phyloP scores from a whole-genome alignment of 176 grass and related monocot species.

The Chloris gayana region DNA sequence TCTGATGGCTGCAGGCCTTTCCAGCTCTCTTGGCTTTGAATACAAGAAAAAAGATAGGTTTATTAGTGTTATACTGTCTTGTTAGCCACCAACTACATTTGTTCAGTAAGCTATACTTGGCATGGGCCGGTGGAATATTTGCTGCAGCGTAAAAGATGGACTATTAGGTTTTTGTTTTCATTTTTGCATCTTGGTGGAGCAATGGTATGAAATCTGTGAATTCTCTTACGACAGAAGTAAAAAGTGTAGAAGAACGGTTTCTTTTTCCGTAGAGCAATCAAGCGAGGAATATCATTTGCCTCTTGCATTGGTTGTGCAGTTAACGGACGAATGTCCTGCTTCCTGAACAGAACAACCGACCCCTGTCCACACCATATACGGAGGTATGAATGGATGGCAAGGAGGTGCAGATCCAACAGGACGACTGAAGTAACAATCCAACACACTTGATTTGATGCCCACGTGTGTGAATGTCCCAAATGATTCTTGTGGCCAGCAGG shows the following conservation, averaged over 20 bases:
- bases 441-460: not conserved
- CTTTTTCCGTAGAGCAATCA: no score
- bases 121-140: not conserved
- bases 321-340: not conserved
- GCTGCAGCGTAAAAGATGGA: slow-evolving; percentile 13
- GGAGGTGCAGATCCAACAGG: not conserved
- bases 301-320: not conserved
- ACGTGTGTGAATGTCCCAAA: not conserved
- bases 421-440: not conserved
- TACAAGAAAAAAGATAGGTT: not conserved
- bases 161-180: not conserved
- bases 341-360: not conserved
- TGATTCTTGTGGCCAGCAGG: not conserved
- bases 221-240: not conserved
- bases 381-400: no score
- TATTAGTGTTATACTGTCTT: not conserved
- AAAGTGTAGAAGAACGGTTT: not conserved
- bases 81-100: slow-evolving; percentile 36
- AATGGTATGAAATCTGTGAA: not conserved
- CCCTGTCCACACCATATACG: no score
- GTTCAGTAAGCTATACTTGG: not conserved
- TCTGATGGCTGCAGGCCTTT: slow-evolving; percentile 37
- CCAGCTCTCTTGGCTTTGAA: slow-evolving; percentile 18
- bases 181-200: not conserved
- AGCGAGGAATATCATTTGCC: not conserved